phyloP scores from a whole-genome alignment of 805 yeast genomes.

The Naumovozyma dairenensis region DNA sequence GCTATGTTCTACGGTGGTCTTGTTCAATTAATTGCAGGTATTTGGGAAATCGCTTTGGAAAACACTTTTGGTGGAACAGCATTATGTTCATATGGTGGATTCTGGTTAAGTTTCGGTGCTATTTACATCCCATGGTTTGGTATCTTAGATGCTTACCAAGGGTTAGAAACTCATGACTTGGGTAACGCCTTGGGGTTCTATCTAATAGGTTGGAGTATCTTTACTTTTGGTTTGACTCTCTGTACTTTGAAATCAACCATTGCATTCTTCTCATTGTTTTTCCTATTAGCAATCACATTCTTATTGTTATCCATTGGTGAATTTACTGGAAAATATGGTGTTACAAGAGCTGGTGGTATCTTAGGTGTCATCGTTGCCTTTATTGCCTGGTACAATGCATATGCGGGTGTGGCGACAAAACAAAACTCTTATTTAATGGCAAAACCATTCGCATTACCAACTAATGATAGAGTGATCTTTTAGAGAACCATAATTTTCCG shows the following conservation, averaged over 20 bases:
- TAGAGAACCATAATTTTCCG: too few relatives aligned
- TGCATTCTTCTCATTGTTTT: constrained; percentile 49
- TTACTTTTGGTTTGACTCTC: constrained; percentile 43
- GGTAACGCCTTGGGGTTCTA: constrained; percentile 49
- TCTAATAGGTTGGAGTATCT: constrained; percentile 52
- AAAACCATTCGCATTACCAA: constrained; percentile 28
- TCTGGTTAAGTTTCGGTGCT: constrained; percentile 60
- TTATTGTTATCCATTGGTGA: constrained; percentile 44
- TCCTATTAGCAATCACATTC: constrained; percentile 45
- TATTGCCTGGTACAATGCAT: constrained; percentile 61
- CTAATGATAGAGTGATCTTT: constrained; percentile 11
- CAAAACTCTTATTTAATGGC: constrained; percentile 42
- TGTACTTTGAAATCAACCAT: constrained; percentile 57
- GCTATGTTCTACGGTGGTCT: constrained; percentile 59
- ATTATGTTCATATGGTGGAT: constrained; percentile 53
- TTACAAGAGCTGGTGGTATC: constrained; percentile 50
- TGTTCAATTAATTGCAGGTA: constrained; percentile 50
- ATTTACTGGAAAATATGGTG: constrained; percentile 33
- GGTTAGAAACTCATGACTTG: constrained; percentile 28
- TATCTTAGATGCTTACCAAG: constrained; percentile 42
- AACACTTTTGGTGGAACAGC: constrained; percentile 64
- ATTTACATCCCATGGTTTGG: constrained; percentile 51
- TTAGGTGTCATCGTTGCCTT: constrained; percentile 52
- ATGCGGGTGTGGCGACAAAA: constrained; percentile 54
- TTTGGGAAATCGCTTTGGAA: constrained; percentile 55